phyloP scores from a whole-genome alignment of 2,329 filamentous ascomycete genomes.

The Xylaria sp. region DNA sequence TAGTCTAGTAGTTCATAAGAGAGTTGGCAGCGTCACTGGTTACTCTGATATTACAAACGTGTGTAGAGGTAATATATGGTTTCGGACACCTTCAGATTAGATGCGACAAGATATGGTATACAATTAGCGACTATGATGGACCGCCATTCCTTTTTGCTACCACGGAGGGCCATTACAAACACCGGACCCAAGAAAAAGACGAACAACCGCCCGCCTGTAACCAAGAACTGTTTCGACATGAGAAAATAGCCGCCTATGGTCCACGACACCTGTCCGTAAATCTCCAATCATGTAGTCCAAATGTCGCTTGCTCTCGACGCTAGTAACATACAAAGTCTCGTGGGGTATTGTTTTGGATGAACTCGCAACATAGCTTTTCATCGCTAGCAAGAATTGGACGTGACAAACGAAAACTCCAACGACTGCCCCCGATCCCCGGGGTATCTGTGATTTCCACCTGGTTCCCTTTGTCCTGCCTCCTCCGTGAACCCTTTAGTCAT shows the following conservation, averaged over 20 bases:
- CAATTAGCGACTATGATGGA: constrained; percentile 26
- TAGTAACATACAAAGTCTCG: constrained; percentile 37
- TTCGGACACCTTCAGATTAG: constrained; percentile 10
- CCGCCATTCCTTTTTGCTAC: constrained; percentile 27
- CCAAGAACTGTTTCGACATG: constrained; percentile 24
- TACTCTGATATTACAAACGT: neutral
- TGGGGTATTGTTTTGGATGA: constrained; percentile 32
- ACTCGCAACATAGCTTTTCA: constrained; percentile 9
- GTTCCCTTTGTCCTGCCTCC: constrained; percentile 37
- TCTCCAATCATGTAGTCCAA: constrained; percentile 19
- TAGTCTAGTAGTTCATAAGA: neutral
- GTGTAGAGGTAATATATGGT: neutral
- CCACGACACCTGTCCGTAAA: constrained; percentile 25
- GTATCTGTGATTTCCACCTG: constrained; percentile 43
- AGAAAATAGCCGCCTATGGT: constrained; percentile 25
- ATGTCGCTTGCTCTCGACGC: constrained; percentile 32
- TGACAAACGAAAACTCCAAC: constrained; percentile 34
- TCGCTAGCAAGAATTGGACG: constrained; percentile 27
- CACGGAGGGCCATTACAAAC: constrained; percentile 23
- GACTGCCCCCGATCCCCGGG: constrained; percentile 39
- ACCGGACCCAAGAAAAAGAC: constrained; percentile 28
- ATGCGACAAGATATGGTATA: constrained; percentile 30
- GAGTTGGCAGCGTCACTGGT: neutral
- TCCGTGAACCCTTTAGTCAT: constrained; percentile 44
- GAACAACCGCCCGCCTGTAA: constrained; percentile 10